phyloP scores from a whole-genome alignment of 441 rosid species.

The Flueggea neowawraea region DNA sequence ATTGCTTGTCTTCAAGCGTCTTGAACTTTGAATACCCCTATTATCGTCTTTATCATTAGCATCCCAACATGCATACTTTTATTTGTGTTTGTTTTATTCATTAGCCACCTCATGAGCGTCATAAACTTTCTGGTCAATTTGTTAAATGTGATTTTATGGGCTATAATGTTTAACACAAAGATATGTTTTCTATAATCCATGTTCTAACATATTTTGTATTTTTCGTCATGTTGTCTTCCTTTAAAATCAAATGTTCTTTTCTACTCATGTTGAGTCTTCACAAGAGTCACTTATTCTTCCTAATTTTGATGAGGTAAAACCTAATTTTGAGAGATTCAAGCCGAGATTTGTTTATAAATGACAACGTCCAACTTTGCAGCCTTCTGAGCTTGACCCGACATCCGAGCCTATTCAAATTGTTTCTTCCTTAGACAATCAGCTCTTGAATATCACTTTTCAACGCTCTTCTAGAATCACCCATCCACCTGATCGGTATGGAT shows the following conservation, averaged over 20 bases:
- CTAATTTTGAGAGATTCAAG: neutral
- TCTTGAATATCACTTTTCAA: too few relatives aligned
- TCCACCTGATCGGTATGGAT: neutral
- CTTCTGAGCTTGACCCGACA: neutral
- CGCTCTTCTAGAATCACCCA: too few relatives aligned
- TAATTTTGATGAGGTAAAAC: neutral
- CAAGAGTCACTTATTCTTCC: too few relatives aligned
- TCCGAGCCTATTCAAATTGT: neutral
- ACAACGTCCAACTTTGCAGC: neutral
- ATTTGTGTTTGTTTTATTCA: neutral
- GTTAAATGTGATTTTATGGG: slow-evolving; percentile 1
- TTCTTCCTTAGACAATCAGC: neutral
- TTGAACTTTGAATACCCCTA: neutral
- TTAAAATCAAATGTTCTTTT: slow-evolving; percentile 5
- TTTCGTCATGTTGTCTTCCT: slow-evolving; percentile 1
- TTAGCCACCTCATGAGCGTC: slow-evolving; percentile 1
- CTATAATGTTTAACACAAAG: neutral
- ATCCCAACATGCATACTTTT: neutral
- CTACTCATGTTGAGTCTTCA: neutral
- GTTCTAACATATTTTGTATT: neutral
- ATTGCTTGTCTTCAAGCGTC: neutral
- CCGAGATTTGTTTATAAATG: neutral
- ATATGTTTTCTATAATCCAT: slow-evolving; percentile 1
- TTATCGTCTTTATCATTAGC: neutral
- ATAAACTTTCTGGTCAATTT: slow-evolving; percentile 1